Evolutionary conservation across 116 monocot genomes (phyloP).

Genomic region (Iris pallida): DNA sequence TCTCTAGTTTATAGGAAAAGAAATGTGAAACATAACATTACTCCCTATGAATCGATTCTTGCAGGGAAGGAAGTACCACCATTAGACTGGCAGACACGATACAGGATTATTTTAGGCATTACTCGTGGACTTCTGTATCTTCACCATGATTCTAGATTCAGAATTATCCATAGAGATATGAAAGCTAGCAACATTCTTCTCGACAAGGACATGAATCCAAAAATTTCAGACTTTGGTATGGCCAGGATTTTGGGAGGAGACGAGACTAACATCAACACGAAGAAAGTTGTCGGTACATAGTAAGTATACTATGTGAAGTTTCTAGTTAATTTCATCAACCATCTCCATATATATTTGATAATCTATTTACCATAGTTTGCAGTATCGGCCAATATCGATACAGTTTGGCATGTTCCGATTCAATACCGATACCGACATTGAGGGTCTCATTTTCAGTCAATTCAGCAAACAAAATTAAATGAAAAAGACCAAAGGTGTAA

Average conservation of each 20-base stretch:
- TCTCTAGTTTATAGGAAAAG: no score
- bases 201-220: slow-evolving; percentile 1
- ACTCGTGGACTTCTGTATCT: slow-evolving; percentile 14
- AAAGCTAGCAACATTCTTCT: slow-evolving; percentile 12
- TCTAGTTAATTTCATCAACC: no score
- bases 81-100: slow-evolving; percentile 9
- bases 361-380: not conserved
- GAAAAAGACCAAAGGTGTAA: not conserved
- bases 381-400: no score
- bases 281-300: slow-evolving; percentile 9
- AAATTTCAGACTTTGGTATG: slow-evolving; percentile 6
- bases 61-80: not conserved
- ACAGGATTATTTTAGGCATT: slow-evolving; percentile 4
- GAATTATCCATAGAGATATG: slow-evolving; percentile 2
- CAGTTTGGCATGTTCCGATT: no score
- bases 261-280: not conserved
- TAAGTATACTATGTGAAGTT: slow-evolving; percentile 17
- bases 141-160: slow-evolving; percentile 12
- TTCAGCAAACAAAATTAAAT: no score
- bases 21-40: not conserved
- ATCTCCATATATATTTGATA: not conserved
- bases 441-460: no score
- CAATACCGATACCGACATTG: no score
- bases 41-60: not conserved
- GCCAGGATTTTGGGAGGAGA: slow-evolving; percentile 2